A percentile compares a stretch with the other conserved stretches of the same genome.
These are phyloP conservation scores for Biscutella laevigata DNA, from an alignment of 441 rosid species.

Conservation along the genomic window DNA sequence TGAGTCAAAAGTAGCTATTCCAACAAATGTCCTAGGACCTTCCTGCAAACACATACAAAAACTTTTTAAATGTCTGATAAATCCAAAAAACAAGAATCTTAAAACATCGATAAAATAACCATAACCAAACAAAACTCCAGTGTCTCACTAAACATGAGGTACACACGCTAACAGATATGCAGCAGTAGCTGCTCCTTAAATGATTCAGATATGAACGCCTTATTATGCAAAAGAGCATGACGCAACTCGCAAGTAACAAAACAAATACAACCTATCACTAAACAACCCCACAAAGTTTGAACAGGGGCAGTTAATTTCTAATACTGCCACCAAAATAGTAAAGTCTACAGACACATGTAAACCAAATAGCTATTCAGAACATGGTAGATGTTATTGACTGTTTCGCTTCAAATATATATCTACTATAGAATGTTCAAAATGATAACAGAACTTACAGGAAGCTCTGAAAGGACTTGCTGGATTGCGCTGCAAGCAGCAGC, in stretches of 20 bases:
- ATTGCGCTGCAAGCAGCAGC: conserved; percentile 95
- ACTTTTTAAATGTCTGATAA: neutral
- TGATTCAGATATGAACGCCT: conserved; percentile 6
- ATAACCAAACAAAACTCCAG: neutral
- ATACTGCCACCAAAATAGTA: neutral
- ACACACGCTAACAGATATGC: conserved; percentile 6
- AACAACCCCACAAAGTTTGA: conserved; percentile 3
- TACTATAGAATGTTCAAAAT: conserved; percentile 7
- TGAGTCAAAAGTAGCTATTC: conserved; percentile 79
- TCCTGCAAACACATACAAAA: conserved; percentile 41
- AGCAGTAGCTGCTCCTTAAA: conserved; percentile 1
- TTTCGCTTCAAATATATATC: neutral
- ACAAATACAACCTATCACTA: conserved; percentile 5
- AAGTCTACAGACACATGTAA: neutral
- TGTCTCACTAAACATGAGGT: conserved; percentile 8
- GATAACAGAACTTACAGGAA: conserved; percentile 61
- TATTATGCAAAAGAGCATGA: conserved; percentile 3
- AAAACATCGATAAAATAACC: neutral
- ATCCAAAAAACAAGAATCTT: neutral
- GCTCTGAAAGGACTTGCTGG: conserved; percentile 76
- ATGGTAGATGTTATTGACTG: neutral
- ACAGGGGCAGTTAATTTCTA: neutral
- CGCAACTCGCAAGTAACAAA: neutral
- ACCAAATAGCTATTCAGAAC: neutral
- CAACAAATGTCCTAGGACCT: conserved; percentile 79